Percentiles rank a stretch among this genome's conserved stretches.
phyloP scores from a whole-genome alignment of 2,329 filamentous ascomycete genomes.

The Triangularia verruculosa region DNA sequence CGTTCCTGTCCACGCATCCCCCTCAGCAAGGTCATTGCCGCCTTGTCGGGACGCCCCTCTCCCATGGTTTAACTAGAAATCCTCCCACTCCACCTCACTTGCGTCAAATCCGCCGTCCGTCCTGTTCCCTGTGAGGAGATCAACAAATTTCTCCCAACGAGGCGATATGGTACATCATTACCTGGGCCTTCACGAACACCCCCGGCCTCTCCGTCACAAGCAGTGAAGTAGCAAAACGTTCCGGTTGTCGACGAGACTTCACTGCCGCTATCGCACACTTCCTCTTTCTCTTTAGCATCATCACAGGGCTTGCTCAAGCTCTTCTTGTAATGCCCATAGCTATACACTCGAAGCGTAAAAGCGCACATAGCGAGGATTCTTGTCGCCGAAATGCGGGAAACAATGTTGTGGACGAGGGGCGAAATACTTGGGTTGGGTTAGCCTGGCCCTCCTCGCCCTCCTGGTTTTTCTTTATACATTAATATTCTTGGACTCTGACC shows the following conservation, averaged over 20 bases:
- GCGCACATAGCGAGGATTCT: not conserved
- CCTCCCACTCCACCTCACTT: not conserved
- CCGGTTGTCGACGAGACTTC: conserved; percentile 4
- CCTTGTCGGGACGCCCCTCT: not conserved
- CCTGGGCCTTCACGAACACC: conserved; percentile 3
- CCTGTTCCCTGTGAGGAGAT: conserved; percentile 3
- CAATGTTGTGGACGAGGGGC: too few species aligned
- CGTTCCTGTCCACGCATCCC: conserved; percentile 3
- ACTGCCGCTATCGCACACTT: conserved; percentile 2
- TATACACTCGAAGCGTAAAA: conserved; percentile 3
- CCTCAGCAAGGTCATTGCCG: not conserved
- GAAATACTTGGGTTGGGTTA: too few species aligned
- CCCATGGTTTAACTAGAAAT: conserved; percentile 4
- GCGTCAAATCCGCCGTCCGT: conserved; percentile 3
- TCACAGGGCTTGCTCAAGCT: conserved; percentile 3
- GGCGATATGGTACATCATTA: conserved; percentile 1
- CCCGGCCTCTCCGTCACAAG: not conserved
- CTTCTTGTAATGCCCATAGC: conserved; percentile 3
- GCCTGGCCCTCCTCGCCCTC: too few species aligned
- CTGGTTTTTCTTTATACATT: too few species aligned
- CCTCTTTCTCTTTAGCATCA: conserved; percentile 3
- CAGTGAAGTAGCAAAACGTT: conserved; percentile 1
- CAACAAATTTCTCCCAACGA: not conserved
- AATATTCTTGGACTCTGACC: too few species aligned
- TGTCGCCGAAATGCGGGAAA: too few species aligned